A percentile compares a stretch with the other conserved stretches of the same genome.
These are phyloP conservation scores for Hyphopichia burtonii DNA, from an alignment of 1,139 yeast genomes.

Conservation along the genomic window DNA sequence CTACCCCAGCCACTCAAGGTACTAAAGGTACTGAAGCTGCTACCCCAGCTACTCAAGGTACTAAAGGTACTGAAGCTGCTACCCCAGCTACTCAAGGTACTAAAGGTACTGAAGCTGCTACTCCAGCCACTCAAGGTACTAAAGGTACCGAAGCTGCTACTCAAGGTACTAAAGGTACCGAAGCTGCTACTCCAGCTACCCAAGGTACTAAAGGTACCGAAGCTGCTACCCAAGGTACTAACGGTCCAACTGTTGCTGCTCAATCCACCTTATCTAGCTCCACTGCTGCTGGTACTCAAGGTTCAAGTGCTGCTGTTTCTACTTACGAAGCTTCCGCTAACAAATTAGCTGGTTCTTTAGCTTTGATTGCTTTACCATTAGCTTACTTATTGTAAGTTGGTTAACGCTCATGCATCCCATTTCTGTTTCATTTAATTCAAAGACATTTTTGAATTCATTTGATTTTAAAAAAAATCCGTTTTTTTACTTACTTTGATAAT, in stretches of 20 bases:
- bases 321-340: conserved; percentile 12
- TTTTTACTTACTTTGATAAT: neutral
- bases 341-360: conserved; percentile 15
- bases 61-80: conserved; percentile 17
- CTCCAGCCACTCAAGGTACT: conserved; percentile 28
- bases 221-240: conserved; percentile 29
- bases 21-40: conserved; percentile 38
- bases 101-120: conserved; percentile 10
- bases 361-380: conserved; percentile 16
- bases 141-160: conserved; percentile 22
- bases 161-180: conserved; percentile 10
- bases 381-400: conserved; percentile 18
- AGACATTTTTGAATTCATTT: too few species aligned
- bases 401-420: neutral
- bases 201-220: conserved; percentile 11
- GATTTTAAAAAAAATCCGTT: too few species aligned
- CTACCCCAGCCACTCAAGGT: conserved; percentile 50
- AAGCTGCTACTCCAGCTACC: neutral
- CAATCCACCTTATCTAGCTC: conserved; percentile 10
- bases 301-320: conserved; percentile 12
- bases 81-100: conserved; percentile 9
- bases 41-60: conserved; percentile 13
- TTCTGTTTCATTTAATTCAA: neutral
- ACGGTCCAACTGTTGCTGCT: conserved; percentile 22
- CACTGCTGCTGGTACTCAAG: conserved; percentile 10